These are phyloP conservation scores for Vigna trinervia DNA, from an alignment of 306 rosid species.

Conservation along the genomic window DNA sequence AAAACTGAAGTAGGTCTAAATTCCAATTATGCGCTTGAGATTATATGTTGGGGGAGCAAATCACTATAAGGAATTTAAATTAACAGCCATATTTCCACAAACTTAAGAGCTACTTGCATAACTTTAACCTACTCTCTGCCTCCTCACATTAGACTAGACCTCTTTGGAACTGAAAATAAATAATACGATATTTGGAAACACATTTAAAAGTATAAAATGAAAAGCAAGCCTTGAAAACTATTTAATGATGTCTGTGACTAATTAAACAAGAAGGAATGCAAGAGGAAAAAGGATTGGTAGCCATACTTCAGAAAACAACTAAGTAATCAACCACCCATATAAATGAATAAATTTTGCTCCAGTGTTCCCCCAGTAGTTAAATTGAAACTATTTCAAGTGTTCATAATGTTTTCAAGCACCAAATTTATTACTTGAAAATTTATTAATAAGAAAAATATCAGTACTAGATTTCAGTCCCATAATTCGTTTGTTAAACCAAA, in stretches of 20 bases:
- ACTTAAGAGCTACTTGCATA: neutral
- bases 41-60: constrained; percentile 19
- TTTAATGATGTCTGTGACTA: neutral
- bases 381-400: constrained; percentile 8
- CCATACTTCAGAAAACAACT: neutral
- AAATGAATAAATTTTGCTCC: neutral
- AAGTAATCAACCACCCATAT: neutral
- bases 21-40: constrained; percentile 12
- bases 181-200: neutral
- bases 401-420: constrained; percentile 18
- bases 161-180: constrained; percentile 1
- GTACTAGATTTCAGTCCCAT: neutral
- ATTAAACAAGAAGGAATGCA: neutral
- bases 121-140: neutral
- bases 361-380: neutral
- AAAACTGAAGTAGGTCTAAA: neutral
- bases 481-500: constrained; percentile 3
- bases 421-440: neutral
- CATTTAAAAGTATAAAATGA: neutral
- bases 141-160: neutral
- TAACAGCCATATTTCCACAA: neutral
- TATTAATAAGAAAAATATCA: neutral
- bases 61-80: neutral
- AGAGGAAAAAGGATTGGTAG: neutral
- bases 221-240: neutral